Evolutionary conservation across 768 basidiomycete genomes (phyloP), one percentile per base, ranked within the genome.

Genomic region (Tylopilus sp.): DNA sequence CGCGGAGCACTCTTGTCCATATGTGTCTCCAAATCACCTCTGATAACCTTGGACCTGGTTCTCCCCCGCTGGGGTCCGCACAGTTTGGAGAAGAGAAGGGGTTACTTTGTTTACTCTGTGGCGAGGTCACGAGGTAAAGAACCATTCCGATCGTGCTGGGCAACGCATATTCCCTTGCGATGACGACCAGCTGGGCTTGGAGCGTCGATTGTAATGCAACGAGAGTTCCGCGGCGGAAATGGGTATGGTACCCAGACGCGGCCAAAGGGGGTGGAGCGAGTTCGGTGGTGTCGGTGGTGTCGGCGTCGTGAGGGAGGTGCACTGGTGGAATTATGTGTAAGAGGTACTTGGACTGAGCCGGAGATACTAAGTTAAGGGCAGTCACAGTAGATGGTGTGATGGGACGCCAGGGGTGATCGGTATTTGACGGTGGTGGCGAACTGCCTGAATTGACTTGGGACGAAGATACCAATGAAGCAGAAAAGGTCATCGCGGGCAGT

Each of bases 131-230:
- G 42, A 98, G 82, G 69, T 94, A 98, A 2, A 98, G 76, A 38
- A 90, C 76, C 43, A 98, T 72, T 6, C 95, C 95, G 14, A 81
- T 71, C 1, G 89, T 91, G 59, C 87, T 92, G 2, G 95, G 95
- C 17, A 98, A 75, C 3, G 90, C 89, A 63, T 94, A 98, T 71
- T 98, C 95, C 70, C 86, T 86, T 14, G 95, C 93, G 47, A 98
- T 97, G 8, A 92, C 89, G 21, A 77, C 76, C 11, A 97, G 73
- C 66, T 97, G 95, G 1, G 85, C 80, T 37, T 91, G 86, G 2
- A 98, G 73, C 0, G 87, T 91, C 6, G 93, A 77, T 65, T 94
- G 83, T 0, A 98, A 77, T 1, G 94, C 87, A 5, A 98, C 81
- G 13, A 98, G 77, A n/a, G 84, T 85, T 9, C 95, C 95, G 25